Percentiles rank a stretch among this genome's conserved stretches.
phyloP scores from a whole-genome alignment of 805 yeast genomes.

The Nakazawaea populi region DNA sequence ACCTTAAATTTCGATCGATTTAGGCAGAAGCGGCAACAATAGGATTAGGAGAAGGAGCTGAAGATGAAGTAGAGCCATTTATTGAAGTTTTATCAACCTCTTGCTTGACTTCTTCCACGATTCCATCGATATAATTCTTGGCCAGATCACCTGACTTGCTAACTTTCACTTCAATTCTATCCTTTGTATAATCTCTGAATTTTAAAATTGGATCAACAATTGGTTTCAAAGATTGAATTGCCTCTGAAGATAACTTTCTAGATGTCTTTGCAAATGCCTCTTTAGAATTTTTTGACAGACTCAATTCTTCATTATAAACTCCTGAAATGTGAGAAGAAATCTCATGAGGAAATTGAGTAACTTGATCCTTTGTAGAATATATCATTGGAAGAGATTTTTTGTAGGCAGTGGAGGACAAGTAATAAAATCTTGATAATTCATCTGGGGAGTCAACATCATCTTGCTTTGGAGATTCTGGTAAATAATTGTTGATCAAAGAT shows the following conservation, averaged over 20 bases:
- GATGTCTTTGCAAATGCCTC: constrained; percentile 31
- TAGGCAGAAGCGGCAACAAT: constrained; percentile 9
- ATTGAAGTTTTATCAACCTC: constrained; percentile 8
- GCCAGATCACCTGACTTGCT: constrained; percentile 11
- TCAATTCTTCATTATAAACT: constrained; percentile 21
- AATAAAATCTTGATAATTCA: constrained; percentile 22
- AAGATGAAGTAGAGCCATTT: background rate
- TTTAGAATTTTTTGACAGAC: constrained; percentile 17
- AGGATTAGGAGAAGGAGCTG: constrained; percentile 2
- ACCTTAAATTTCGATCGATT: too few species aligned
- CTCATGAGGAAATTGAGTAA: constrained; percentile 12
- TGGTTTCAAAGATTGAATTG: constrained; percentile 25
- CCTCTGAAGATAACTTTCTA: constrained; percentile 29
- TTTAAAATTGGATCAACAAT: constrained; percentile 19
- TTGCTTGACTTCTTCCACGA: constrained; percentile 15
- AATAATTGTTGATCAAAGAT: constrained; percentile 18
- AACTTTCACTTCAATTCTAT: constrained; percentile 10
- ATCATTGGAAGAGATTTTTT: constrained; percentile 23
- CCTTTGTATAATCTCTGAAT: constrained; percentile 2
- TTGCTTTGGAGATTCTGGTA: constrained; percentile 19
- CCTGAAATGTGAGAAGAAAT: constrained; percentile 25
- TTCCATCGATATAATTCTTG: constrained; percentile 16
- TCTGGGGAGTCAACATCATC: constrained; percentile 5
- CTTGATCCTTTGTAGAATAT: constrained; percentile 7
- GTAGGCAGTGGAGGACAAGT: constrained; percentile 20